Base-by-base conservation (phyloP, 2,329 filamentous ascomycete genomes). In the Colletotrichum horii region DNA sequence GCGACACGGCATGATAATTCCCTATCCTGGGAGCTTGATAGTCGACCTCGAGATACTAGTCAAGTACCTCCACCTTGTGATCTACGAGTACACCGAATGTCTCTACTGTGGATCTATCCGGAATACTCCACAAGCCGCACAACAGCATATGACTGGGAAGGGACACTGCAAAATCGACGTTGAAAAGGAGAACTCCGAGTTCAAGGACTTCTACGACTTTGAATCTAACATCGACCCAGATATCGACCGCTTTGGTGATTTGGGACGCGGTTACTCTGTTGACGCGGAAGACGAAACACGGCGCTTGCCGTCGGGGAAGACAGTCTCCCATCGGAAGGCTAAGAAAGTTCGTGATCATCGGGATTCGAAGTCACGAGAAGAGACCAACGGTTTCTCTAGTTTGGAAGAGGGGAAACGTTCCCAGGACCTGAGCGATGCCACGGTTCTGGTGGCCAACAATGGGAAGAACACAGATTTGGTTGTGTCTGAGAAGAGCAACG, bases 141-240 rank as follows among this genome's bases (percentile, higher is more conserved):
- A 89, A 76, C 87, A 89, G 43, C 90, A 90, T 70, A 90, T 90
- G 88, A 79, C 80, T 0, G 83, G 81, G 8, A 89, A 87, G 71
- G 85, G 87, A 0, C 88, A 90, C 58, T 62, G 58, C 30, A 62
- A 34, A 22, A 16, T 62, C 3, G 58, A 62, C 2, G 28, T 36
- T 1, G n/a, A 62, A 15, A 62, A 22, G 8, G 58, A 62, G 16
- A 22, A 15, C 28, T 34, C 58, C 7, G 58, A 36, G 3, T 62
- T 62, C 58, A 30, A 8, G 24, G 30, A 62, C 58, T 62, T 62
- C 4, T 62, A 62, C 14, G 58, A 24, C 71, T 89, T 88, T 77
- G 7, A 86, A 14, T 75, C 78, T 15, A 32, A 62, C 1, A 74
- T 78, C 15, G 72, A 72, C 15, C 77, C 64, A 22, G 16, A 55